Evolutionary conservation across 2,329 filamentous ascomycete genomes (phyloP).

Genomic region (Incumbomyces lentus): DNA sequence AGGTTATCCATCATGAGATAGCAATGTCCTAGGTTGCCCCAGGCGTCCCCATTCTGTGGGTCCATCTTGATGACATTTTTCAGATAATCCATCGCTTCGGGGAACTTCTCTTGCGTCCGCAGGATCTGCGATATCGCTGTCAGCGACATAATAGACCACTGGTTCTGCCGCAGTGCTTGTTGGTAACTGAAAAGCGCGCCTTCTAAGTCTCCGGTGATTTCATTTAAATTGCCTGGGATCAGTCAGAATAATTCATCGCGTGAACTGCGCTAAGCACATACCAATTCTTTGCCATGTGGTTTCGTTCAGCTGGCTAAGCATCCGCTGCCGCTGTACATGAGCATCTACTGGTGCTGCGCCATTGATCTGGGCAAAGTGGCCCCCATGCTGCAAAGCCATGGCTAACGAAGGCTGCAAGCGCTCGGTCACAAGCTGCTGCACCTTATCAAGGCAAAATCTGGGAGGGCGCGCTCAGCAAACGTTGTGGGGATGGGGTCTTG

Average conservation of each 20-base stretch:
- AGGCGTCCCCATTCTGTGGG: slow-evolving; percentile 80
- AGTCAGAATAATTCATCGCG: slow-evolving; percentile 6
- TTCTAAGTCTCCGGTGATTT: slow-evolving; percentile 78
- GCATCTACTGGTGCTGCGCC: slow-evolving; percentile 41
- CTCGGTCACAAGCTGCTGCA: too few relatives aligned
- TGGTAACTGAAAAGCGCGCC: slow-evolving; percentile 87
- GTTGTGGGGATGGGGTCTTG: too few relatives aligned
- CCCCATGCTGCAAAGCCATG: slow-evolving; percentile 24
- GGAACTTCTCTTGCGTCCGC: slow-evolving; percentile 84
- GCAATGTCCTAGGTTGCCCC: slow-evolving; percentile 95
- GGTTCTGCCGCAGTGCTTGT: slow-evolving; percentile 76
- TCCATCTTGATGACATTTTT: slow-evolving; percentile 87
- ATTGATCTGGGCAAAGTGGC: slow-evolving; percentile 41
- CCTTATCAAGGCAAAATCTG: too few relatives aligned
- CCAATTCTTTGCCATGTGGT: slow-evolving; percentile 85
- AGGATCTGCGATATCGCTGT: slow-evolving; percentile 87
- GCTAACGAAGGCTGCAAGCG: too few relatives aligned
- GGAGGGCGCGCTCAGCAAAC: too few relatives aligned
- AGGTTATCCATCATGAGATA: slow-evolving; percentile 98
- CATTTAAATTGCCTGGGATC: slow-evolving; percentile 63
- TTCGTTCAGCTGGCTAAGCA: slow-evolving; percentile 72
- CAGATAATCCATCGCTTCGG: slow-evolving; percentile 86
- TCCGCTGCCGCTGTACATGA: slow-evolving; percentile 39
- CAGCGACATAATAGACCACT: slow-evolving; percentile 82
- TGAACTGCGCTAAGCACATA: slow-evolving; percentile 39